Conservation (phyloP, 108 stramenopile species). For the Pelagomonas calceolata region DNA sequence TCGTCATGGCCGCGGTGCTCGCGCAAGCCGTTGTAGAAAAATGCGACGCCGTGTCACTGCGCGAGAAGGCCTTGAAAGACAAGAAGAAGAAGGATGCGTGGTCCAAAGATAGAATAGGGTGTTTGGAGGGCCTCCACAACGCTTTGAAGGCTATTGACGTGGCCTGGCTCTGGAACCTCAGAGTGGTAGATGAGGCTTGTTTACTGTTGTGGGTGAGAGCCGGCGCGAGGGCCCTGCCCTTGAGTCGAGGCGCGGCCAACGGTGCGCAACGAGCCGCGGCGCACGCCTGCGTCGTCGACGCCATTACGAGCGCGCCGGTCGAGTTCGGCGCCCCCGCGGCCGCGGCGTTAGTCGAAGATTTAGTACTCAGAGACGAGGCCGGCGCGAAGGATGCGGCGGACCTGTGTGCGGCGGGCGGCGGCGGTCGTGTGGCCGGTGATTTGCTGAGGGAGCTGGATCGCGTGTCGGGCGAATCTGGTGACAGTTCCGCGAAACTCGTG, state of each 20-base stretch:
- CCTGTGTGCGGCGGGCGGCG: background rate
- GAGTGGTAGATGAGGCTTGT: background rate
- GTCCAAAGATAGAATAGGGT: background rate
- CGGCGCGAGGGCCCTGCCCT: background rate
- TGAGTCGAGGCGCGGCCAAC: no score
- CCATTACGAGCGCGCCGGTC: background rate
- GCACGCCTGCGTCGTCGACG: background rate
- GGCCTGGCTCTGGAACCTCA: background rate
- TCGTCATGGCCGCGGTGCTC: background rate
- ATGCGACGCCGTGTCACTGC: background rate
- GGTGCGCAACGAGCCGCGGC: background rate
- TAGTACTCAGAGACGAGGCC: background rate
- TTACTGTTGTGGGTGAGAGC: background rate
- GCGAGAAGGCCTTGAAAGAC: background rate
- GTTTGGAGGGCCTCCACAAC: background rate
- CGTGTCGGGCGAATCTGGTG: background rate
- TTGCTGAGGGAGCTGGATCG: background rate
- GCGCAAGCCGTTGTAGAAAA: background rate
- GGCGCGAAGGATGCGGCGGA: background rate
- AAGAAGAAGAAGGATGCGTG: background rate
- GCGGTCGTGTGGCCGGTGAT: background rate
- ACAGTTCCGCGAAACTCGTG: background rate
- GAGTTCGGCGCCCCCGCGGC: background rate
- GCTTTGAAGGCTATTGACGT: background rate
- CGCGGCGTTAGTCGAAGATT: background rate